Conservation (phyloP, 768 basidiomycete species). For the Steccherinum ochraceum region DNA sequence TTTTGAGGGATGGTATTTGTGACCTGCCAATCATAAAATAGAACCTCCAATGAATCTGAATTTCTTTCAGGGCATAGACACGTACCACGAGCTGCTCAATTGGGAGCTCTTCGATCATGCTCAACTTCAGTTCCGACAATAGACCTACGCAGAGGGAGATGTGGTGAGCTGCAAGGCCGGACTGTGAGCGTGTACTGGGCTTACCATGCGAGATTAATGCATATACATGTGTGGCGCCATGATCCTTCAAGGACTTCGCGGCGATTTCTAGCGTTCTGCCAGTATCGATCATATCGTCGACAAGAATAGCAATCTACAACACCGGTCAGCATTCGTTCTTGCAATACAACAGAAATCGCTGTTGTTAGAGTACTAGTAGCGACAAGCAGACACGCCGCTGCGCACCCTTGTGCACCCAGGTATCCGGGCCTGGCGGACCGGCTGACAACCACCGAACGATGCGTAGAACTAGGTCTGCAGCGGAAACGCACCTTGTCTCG, state of each 20-base stretch:
- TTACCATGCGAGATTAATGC: conserved; percentile 91
- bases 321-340: neutral
- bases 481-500: conserved; percentile 62
- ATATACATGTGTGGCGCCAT: conserved; percentile 82
- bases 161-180: neutral
- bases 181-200: too few relatives aligned
- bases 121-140: conserved; percentile 71
- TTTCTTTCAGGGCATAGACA: conserved; percentile 5
- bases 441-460: neutral
- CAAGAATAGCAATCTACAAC: conserved; percentile 78
- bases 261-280: conserved; percentile 86
- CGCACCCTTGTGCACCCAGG: too few relatives aligned
- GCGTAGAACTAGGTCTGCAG: neutral
- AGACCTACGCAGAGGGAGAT: conserved; percentile 46
- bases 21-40: conserved; percentile 44
- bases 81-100: conserved; percentile 83
- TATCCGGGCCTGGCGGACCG: neutral
- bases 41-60: conserved; percentile 5
- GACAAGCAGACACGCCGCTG: too few relatives aligned
- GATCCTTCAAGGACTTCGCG: conserved; percentile 77
- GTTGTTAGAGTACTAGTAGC: neutral
- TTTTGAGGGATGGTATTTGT: conserved; percentile 93
- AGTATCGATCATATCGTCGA: conserved; percentile 99
- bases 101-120: conserved; percentile 60
- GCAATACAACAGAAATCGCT: too few relatives aligned